Base-by-base conservation (phyloP, 192 early-diverging fungal genomes). In the Podila clonocystis region DNA sequence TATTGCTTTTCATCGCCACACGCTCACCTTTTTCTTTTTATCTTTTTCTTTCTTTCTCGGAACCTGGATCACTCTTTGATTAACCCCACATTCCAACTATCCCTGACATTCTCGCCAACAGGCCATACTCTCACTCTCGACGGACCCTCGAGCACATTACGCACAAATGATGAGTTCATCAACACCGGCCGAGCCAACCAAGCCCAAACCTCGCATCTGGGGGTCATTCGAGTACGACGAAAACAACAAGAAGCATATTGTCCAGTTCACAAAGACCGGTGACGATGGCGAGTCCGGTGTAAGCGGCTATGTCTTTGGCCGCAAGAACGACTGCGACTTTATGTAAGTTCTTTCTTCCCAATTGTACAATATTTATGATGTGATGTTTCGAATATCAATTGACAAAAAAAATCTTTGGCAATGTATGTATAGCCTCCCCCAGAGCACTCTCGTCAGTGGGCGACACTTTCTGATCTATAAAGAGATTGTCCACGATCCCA, bases 271-370 rank as follows among this genome's bases (percentile, higher is more conserved):
- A 68, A 80, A 80, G 62, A 70, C 67, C 34, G 77, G 70, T 8
- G 68, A 80, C n/a, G 77, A 79, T 12, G 76, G 77, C 22, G 77
- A 80, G 15, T 64, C 70, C 9, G 77, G 77, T 19, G 61, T 80
- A 20, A 70, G 77, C 9, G 77, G 77, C 3, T 80, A 80, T 63
- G 77, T 80, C 71, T 80, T 72, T 73, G 77, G 77, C 15, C 70
- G 77, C 13, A 20, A 24, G 36, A 15, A 30, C 13, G 77, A 80
- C 24, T 73, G 77, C 63, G 77, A 80, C 49, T 73, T 80, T 38
- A 13, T 80, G 77, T 80, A 80, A 58, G 77, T 8, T 36, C 9
- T 36, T 36, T 57, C 13, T 7, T n/a, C n/a, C 11, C 24, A n/a
- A 22, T 55, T 55, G 52, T 24, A 6, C 24, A 5, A 1, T 55